These are phyloP conservation scores for Mycena filopes DNA, from an alignment of 768 basidiomycete genomes.

Conservation along the genomic window DNA sequence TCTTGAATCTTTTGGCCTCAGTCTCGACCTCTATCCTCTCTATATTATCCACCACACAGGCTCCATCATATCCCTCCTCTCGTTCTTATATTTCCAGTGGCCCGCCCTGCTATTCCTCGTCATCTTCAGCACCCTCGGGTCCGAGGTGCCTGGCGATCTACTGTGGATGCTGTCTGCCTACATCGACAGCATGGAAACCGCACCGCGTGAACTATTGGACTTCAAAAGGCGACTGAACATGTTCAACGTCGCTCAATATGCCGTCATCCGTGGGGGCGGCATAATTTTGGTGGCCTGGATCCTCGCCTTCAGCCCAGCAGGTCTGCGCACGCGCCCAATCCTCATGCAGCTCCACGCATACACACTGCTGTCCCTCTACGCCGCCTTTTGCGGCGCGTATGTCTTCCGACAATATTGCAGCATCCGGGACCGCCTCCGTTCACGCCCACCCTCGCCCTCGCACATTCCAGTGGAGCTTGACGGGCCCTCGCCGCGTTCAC, in stretches of 20 bases:
- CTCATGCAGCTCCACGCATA: constrained; percentile 23
- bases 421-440: constrained; percentile 20
- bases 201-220: constrained; percentile 16
- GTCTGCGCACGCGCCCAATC: constrained; percentile 18
- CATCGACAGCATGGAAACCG: constrained; percentile 26
- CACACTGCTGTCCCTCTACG: constrained; percentile 21
- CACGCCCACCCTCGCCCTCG: constrained; percentile 24
- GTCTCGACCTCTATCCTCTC: constrained; percentile 31
- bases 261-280: constrained; percentile 24
- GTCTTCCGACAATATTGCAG: constrained; percentile 25
- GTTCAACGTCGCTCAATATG: constrained; percentile 30
- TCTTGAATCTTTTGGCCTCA: too few species aligned
- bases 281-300: constrained; percentile 19
- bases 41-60: constrained; percentile 35
- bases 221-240: constrained; percentile 24
- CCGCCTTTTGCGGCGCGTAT: constrained; percentile 27
- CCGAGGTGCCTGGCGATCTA: constrained; percentile 34
- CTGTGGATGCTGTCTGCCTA: constrained; percentile 36
- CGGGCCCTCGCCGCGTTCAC: constrained; percentile 21
- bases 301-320: constrained; percentile 23
- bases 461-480: constrained; percentile 29
- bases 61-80: constrained; percentile 33
- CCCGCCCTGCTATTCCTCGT: constrained; percentile 25
- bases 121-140: constrained; percentile 31
- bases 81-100: constrained; percentile 30